Conservation (phyloP, 1,139 yeast species). For the Geotrichum fermentans region DNA sequence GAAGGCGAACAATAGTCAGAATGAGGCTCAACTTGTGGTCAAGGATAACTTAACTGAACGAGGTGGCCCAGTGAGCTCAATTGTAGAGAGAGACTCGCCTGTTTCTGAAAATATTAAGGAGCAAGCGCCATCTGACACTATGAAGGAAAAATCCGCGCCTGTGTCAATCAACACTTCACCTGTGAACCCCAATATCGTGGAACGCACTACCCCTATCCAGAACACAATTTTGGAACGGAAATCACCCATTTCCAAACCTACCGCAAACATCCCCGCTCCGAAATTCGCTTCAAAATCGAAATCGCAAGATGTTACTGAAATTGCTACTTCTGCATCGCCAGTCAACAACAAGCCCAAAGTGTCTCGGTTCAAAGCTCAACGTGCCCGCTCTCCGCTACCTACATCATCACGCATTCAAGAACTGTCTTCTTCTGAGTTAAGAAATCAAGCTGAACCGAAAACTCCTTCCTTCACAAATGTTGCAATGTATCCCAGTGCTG, state of each 20-base stretch:
- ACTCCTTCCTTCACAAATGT: neutral
- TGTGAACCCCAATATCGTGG: neutral
- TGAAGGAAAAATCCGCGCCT: neutral
- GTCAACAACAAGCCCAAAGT: slow-evolving; percentile 14
- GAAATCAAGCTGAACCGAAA: neutral
- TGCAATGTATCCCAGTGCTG: neutral
- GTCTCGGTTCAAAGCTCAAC: slow-evolving; percentile 24
- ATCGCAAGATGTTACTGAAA: neutral
- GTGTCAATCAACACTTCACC: too few species aligned
- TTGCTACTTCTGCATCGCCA: neutral
- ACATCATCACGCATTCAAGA: slow-evolving; percentile 17
- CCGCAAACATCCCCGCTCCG: too few species aligned
- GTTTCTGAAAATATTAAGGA: slow-evolving; percentile 2
- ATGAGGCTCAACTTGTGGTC: neutral
- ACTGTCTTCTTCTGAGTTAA: slow-evolving; percentile 6
- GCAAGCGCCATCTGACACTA: too few species aligned
- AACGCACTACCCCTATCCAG: neutral
- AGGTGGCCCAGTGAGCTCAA: neutral
- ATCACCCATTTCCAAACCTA: too few species aligned
- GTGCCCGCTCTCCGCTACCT: neutral
- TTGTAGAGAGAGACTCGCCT: slow-evolving; percentile 1
- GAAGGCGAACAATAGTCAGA: too few species aligned
- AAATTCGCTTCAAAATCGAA: neutral
- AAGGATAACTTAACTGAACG: neutral
- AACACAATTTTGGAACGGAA: too few species aligned